Evolutionary conservation across 306 rosid species (phyloP).

Genomic region (Psophocarpus tetragonolobus): DNA sequence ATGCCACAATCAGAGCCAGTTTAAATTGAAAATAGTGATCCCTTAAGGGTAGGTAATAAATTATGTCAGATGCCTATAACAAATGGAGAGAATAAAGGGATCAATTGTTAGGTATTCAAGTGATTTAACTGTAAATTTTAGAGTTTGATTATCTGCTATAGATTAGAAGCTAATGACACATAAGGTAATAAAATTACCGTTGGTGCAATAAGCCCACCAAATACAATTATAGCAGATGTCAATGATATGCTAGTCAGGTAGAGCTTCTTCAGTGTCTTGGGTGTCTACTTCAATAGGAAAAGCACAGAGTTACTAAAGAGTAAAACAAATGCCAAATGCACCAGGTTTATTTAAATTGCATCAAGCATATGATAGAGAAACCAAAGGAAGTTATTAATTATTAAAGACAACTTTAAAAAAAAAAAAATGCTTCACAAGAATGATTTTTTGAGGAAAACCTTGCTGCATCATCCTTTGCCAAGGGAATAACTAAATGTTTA

Average conservation of each 20-base stretch:
- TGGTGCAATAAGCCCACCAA: conserved; percentile 93
- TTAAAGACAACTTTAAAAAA: neutral
- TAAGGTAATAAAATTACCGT: conserved; percentile 56
- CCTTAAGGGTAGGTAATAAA: neutral
- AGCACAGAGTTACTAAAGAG: conserved; percentile 18
- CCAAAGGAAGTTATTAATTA: conserved; percentile 11
- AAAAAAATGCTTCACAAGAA: neutral
- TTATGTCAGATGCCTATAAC: neutral
- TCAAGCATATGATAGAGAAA: conserved; percentile 23
- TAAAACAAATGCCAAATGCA: neutral
- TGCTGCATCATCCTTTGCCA: neutral
- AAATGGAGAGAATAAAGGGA: conserved; percentile 8
- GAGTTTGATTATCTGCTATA: neutral
- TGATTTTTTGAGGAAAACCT: neutral
- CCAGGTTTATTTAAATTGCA: neutral
- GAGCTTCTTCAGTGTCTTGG: conserved; percentile 83
- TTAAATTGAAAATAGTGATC: neutral
- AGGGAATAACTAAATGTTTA: neutral
- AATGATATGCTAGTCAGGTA: conserved; percentile 68
- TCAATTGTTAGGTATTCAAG: neutral
- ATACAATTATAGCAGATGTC: conserved; percentile 72
- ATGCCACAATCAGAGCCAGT: neutral
- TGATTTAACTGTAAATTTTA: neutral
- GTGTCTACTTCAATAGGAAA: conserved; percentile 59
- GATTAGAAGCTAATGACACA: neutral